A percentile compares a stretch with the other conserved stretches of the same genome.
Evolutionary conservation across 2,329 filamentous ascomycete species (phyloP).

Genomic region (Apiospora sp.): DNA sequence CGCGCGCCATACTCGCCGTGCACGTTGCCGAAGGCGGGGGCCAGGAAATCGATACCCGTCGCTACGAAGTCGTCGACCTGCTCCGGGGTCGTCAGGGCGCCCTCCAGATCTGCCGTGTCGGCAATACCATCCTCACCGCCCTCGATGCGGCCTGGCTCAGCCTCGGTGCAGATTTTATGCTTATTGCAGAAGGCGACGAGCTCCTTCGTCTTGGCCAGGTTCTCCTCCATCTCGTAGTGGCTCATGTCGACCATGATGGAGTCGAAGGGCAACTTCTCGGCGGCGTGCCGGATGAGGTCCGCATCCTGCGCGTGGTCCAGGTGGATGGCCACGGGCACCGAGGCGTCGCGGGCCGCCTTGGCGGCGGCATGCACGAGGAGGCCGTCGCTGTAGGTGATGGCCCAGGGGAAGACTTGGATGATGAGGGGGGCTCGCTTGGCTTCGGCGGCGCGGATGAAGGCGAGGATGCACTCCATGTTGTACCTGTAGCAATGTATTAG

Average conservation of each 20-base stretch:
- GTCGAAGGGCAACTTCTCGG: constrained; percentile 67
- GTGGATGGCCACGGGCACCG: constrained; percentile 68
- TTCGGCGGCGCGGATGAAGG: constrained; percentile 50
- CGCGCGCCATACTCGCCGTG: constrained; percentile 76
- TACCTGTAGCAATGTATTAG: constrained; percentile 48
- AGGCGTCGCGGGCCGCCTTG: constrained; percentile 60
- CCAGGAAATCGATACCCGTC: constrained; percentile 77
- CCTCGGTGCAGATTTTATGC: constrained; percentile 72
- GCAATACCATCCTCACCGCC: constrained; percentile 71
- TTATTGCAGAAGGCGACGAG: constrained; percentile 70
- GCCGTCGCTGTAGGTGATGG: constrained; percentile 66
- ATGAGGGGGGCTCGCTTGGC: constrained; percentile 68
- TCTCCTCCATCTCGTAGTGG: constrained; percentile 76
- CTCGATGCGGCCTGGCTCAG: constrained; percentile 75
- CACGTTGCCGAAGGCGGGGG: constrained; percentile 79
- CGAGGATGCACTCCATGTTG: constrained; percentile 74
- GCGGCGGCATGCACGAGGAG: constrained; percentile 62
- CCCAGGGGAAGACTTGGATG: constrained; percentile 77
- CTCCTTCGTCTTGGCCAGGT: constrained; percentile 68
- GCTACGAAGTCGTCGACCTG: constrained; percentile 75
- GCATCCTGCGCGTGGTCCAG: constrained; percentile 73
- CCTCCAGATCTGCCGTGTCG: constrained; percentile 55
- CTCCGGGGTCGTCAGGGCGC: constrained; percentile 69
- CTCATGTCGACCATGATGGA: constrained; percentile 82
- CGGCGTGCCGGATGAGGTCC: constrained; percentile 63